These are phyloP conservation scores for Piloderma croceum DNA, from an alignment of 768 basidiomycete genomes.

Conservation along the genomic window DNA sequence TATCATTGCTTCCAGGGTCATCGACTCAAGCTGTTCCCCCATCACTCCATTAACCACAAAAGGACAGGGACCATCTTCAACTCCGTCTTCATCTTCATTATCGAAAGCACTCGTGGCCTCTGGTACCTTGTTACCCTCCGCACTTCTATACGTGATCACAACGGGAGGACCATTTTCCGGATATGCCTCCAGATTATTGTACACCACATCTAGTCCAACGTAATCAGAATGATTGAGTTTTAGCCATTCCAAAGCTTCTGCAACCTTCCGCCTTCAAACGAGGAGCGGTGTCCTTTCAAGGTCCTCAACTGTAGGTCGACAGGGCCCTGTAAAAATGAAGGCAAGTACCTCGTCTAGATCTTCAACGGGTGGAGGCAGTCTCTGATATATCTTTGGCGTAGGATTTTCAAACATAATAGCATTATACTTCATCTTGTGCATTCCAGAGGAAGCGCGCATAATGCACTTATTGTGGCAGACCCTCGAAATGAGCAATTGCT, in stretches of 20 bases:
- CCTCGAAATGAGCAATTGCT: slow-evolving; percentile 24
- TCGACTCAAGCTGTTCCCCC: slow-evolving; percentile 17
- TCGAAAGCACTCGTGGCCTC: slow-evolving; percentile 10
- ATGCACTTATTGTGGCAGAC: slow-evolving; percentile 26
- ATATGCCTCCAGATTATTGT: slow-evolving; percentile 23
- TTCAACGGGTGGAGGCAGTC: slow-evolving; percentile 19
- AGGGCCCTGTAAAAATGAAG: no score
- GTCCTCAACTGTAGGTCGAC: slow-evolving; percentile 26
- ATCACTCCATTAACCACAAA: slow-evolving; percentile 32
- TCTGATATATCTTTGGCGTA: slow-evolving; percentile 24
- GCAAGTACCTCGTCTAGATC: slow-evolving; percentile 31
- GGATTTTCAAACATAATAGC: slow-evolving; percentile 28
- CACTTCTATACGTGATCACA: slow-evolving; percentile 17
- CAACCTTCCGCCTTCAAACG: no score
- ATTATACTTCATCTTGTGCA: slow-evolving; percentile 30
- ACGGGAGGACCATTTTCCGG: slow-evolving; percentile 19
- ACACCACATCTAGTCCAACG: slow-evolving; percentile 24
- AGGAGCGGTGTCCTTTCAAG: slow-evolving; percentile 28
- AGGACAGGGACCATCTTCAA: no score
- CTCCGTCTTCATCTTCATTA: slow-evolving; percentile 12
- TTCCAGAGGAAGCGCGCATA: slow-evolving; percentile 25
- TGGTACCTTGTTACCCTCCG: slow-evolving; percentile 1
- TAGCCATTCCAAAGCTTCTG: no score
- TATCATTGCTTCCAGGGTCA: slow-evolving; percentile 14
- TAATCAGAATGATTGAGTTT: no score